These are phyloP conservation scores for Mycena chlorophos DNA, from an alignment of 768 basidiomycete genomes.

Conservation along the genomic window DNA sequence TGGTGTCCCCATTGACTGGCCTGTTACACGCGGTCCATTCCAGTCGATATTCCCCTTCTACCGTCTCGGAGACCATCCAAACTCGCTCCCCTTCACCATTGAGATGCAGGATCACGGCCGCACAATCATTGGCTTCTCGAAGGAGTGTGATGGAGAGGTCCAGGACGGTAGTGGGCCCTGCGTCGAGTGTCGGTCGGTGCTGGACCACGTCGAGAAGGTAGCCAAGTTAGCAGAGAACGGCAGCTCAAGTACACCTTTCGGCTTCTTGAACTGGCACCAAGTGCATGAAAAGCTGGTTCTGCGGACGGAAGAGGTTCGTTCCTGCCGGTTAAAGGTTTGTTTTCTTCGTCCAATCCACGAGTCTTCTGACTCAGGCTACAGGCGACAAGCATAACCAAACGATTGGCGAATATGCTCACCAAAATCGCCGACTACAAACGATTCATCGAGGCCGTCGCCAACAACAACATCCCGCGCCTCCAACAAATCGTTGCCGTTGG, in stretches of 20 bases:
- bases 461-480: constrained; percentile 5
- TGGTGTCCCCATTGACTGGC: constrained; percentile 7
- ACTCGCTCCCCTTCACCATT: constrained; percentile 5
- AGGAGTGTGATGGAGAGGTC: background rate
- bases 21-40: constrained; percentile 2
- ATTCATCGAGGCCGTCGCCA: constrained; percentile 8
- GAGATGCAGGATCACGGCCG: constrained; percentile 1
- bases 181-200: background rate
- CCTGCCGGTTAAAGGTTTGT: background rate
- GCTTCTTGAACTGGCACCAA: background rate
- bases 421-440: constrained; percentile 3
- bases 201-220: background rate
- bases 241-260: constrained; percentile 4
- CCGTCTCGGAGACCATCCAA: background rate
- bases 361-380: background rate
- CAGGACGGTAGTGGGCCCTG: background rate
- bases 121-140: background rate
- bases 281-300: background rate
- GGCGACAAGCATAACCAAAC: background rate
- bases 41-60: constrained; percentile 10
- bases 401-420: background rate
- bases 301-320: constrained; percentile 1
- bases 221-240: background rate
- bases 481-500: constrained; percentile 1
- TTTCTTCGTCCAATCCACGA: background rate